Evolutionary conservation across 2,329 filamentous ascomycete genomes (phyloP).

Genomic region (Penicillium janthinellum): DNA sequence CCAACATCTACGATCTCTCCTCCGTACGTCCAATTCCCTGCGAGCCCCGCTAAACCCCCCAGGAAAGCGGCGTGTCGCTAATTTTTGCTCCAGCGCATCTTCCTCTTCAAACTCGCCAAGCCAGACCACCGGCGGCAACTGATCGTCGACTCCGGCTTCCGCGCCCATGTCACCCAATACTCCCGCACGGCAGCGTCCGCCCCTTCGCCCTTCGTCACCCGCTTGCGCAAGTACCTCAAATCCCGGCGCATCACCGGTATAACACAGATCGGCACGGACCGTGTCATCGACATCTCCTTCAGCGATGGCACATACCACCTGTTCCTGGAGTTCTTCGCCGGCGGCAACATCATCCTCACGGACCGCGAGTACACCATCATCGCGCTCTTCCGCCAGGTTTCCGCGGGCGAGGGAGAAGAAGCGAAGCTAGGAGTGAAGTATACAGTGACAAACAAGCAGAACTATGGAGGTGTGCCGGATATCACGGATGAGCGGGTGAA

Average conservation of each 20-base stretch:
- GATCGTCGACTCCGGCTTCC: slow-evolving; percentile 91
- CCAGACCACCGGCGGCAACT: slow-evolving; percentile 87
- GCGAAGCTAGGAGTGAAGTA: slow-evolving; percentile 78
- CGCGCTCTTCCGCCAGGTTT: slow-evolving; percentile 75
- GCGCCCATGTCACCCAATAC: slow-evolving; percentile 91
- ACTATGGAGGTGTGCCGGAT: slow-evolving; percentile 73
- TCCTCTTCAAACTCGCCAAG: slow-evolving; percentile 92
- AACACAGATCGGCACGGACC: slow-evolving; percentile 85
- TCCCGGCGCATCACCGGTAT: slow-evolving; percentile 81
- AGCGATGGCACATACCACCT: slow-evolving; percentile 86
- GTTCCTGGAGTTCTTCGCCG: slow-evolving; percentile 94
- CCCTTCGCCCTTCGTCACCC: slow-evolving; percentile 81
- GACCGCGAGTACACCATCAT: slow-evolving; percentile 82
- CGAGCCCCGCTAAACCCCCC: background rate
- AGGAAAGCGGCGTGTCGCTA: slow-evolving; percentile 12
- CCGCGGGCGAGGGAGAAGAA: slow-evolving; percentile 80
- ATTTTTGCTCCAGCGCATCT: slow-evolving; percentile 66
- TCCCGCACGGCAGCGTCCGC: slow-evolving; percentile 80
- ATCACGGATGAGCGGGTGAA: slow-evolving; percentile 74
- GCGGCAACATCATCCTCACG: slow-evolving; percentile 91
- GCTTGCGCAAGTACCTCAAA: slow-evolving; percentile 84
- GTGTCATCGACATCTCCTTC: slow-evolving; percentile 89
- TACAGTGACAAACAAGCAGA: slow-evolving; percentile 78
- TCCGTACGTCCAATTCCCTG: slow-evolving; percentile 53
- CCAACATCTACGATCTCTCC: slow-evolving; percentile 95